These are phyloP conservation scores for Carex arenaria DNA, from an alignment of 202 grass and related monocot genomes.

Conservation along the genomic window DNA sequence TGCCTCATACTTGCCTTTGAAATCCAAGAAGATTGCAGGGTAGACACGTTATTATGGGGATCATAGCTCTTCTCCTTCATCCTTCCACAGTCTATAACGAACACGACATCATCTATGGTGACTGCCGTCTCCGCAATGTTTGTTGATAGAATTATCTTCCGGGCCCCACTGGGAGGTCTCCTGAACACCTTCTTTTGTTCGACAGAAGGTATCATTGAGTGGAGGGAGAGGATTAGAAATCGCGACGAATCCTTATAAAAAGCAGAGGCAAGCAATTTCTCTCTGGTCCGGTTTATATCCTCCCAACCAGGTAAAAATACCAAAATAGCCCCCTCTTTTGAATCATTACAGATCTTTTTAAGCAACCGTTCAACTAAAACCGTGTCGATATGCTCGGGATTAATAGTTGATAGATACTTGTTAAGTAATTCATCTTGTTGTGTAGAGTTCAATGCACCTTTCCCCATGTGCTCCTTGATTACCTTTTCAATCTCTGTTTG, in stretches of 20 bases:
- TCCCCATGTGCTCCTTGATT: conserved; percentile 67
- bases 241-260: conserved; percentile 58
- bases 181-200: conserved; percentile 96
- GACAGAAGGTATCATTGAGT: conserved; percentile 86
- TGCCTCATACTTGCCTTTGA: conserved; percentile 90
- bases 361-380: conserved; percentile 68
- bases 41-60: conserved; percentile 96
- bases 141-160: conserved; percentile 97
- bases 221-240: conserved; percentile 72
- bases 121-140: conserved; percentile 98
- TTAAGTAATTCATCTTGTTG: conserved; percentile 62
- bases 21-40: conserved; percentile 92
- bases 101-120: conserved; percentile 97
- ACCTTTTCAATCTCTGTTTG: conserved; percentile 58
- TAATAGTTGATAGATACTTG: conserved; percentile 72
- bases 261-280: conserved; percentile 64
- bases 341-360: conserved; percentile 74
- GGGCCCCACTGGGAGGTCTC: conserved; percentile 48
- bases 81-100: conserved; percentile 86
- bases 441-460: conserved; percentile 43
- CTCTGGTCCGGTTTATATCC: conserved; percentile 86
- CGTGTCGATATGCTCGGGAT: conserved; percentile 70
- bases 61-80: conserved; percentile 99
- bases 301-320: conserved; percentile 98
- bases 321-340: conserved; percentile 75